Conservation (phyloP, 306 rosid species). For the Cucurbita ficifolia region DNA sequence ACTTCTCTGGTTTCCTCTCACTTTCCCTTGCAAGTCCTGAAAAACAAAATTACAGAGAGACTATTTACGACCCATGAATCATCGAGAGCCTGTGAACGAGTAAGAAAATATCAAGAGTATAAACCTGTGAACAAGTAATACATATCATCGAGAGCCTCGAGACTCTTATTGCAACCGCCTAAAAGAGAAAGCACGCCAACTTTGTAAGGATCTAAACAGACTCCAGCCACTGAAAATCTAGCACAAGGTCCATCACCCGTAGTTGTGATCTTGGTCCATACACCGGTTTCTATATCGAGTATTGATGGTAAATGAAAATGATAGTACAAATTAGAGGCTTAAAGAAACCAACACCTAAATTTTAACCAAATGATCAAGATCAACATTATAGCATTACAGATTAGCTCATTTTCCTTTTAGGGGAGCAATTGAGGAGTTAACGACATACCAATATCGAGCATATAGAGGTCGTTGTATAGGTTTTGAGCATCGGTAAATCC, state of each 20-base stretch:
- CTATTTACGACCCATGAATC: not conserved
- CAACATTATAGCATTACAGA: not conserved
- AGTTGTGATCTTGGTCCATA: slow-evolving; percentile 63
- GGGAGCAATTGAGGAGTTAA: not conserved
- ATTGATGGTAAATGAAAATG: slow-evolving; percentile 2
- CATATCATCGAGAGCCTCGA: slow-evolving; percentile 92
- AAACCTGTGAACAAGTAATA: slow-evolving; percentile 82
- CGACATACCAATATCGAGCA: slow-evolving; percentile 81
- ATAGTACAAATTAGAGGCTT: slow-evolving; percentile 2
- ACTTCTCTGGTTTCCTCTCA: slow-evolving; percentile 68
- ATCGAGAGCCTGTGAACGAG: slow-evolving; percentile 56
- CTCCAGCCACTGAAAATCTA: slow-evolving; percentile 93
- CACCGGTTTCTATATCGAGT: slow-evolving; percentile 55
- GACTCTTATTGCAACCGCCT: slow-evolving; percentile 93
- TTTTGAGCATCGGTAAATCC: slow-evolving; percentile 95
- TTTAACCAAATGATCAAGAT: not conserved
- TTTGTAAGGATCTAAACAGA: slow-evolving; percentile 68
- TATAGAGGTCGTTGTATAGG: slow-evolving; percentile 66
- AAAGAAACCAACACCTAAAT: not conserved
- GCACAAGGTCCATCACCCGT: slow-evolving; percentile 66
- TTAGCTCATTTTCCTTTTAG: not conserved
- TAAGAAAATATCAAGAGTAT: not conserved
- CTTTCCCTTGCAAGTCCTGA: slow-evolving; percentile 60
- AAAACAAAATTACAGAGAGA: slow-evolving; percentile 17
- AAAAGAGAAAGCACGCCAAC: slow-evolving; percentile 75